Conservation (phyloP, 345 rosid genomes). For the Corchorus olitorius region DNA sequence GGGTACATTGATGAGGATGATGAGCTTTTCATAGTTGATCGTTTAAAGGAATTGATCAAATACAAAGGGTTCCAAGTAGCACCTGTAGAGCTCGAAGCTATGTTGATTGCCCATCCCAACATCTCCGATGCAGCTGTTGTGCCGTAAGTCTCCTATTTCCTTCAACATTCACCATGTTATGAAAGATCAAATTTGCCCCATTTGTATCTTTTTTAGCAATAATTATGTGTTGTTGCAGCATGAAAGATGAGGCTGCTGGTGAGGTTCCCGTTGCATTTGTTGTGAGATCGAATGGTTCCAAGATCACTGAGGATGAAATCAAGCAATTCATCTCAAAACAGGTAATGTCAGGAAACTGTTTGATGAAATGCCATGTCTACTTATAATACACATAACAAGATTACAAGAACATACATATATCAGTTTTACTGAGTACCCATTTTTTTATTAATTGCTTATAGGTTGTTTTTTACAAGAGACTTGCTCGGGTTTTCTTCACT, state of each 20-base stretch:
- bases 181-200: neutral
- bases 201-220: neutral
- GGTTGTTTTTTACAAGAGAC: constrained; percentile 90
- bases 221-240: constrained; percentile 38
- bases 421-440: neutral
- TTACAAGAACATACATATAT: no score
- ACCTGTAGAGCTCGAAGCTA: constrained; percentile 68
- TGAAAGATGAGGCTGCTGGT: constrained; percentile 83
- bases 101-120: constrained; percentile 48
- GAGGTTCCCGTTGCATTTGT: constrained; percentile 87
- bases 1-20: constrained; percentile 66
- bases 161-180: neutral
- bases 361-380: neutral
- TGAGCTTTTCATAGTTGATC: constrained; percentile 61
- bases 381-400: no score
- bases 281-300: constrained; percentile 59
- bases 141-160: constrained; percentile 40
- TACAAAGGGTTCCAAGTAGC: constrained; percentile 75
- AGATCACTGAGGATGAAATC: constrained; percentile 72
- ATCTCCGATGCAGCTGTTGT: constrained; percentile 71
- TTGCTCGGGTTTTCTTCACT: constrained; percentile 60
- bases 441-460: constrained; percentile 15
- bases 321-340: constrained; percentile 72
- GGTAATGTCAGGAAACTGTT: constrained; percentile 32
- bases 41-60: constrained; percentile 66